These are phyloP conservation scores for Sphaerulina vaccinii DNA, from an alignment of 2,329 filamentous ascomycete species.

Conservation along the genomic window DNA sequence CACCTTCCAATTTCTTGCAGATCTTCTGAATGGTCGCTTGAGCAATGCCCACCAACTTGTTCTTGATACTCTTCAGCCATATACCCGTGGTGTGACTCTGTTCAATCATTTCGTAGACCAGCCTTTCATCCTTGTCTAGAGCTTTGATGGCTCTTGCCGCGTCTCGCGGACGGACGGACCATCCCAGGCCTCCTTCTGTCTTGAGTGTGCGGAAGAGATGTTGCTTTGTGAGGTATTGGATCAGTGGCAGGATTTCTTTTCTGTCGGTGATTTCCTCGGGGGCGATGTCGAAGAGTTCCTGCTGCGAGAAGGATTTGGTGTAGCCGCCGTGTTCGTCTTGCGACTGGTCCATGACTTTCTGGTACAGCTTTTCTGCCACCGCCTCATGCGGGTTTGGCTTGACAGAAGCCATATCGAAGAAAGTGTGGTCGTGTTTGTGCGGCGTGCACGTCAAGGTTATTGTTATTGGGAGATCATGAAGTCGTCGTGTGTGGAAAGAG, in stretches of 20 bases:
- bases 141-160: conserved; percentile 40
- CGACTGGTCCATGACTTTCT: conserved; percentile 23
- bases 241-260: conserved; percentile 32
- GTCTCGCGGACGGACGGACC: conserved; percentile 29
- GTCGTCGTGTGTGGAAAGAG: not conserved
- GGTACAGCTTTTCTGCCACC: conserved; percentile 33
- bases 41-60: conserved; percentile 69
- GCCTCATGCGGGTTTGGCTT: conserved; percentile 22
- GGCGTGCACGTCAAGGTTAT: conserved; percentile 9
- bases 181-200: conserved; percentile 32
- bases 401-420: conserved; percentile 7
- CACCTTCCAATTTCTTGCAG: conserved; percentile 78
- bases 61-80: conserved; percentile 83
- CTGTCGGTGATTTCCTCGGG: conserved; percentile 18
- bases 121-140: conserved; percentile 67
- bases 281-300: conserved; percentile 32
- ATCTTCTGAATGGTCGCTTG: conserved; percentile 77
- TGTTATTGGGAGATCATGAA: conserved; percentile 29
- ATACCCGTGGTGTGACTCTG: conserved; percentile 80
- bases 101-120: conserved; percentile 89
- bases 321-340: conserved; percentile 28
- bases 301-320: conserved; percentile 35
- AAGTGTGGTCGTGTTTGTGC: not conserved
- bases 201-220: conserved; percentile 36
- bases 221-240: conserved; percentile 34